These are phyloP conservation scores for Peniophora sp. DNA, from an alignment of 1,284 basidiomycete genomes.

Conservation along the genomic window DNA sequence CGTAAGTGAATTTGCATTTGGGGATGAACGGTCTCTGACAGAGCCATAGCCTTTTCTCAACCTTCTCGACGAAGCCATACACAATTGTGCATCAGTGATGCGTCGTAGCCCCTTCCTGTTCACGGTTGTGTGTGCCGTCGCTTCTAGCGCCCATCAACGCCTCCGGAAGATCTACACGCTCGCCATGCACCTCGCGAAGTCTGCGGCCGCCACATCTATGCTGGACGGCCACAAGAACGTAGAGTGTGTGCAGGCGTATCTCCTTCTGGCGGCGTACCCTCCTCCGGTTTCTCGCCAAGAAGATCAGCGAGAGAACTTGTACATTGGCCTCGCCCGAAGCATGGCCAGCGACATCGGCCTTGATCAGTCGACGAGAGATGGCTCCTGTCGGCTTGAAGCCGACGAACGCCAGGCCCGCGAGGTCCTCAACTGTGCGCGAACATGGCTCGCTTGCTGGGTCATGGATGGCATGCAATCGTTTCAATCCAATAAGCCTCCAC, in stretches of 20 bases:
- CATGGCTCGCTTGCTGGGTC: conserved; percentile 39
- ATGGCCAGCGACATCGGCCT: conserved; percentile 39
- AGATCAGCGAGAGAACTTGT: conserved; percentile 26
- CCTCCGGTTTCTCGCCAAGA: conserved; percentile 24
- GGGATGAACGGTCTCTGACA: not conserved
- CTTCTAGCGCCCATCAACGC: conserved; percentile 26
- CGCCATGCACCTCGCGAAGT: conserved; percentile 29
- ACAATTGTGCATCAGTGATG: conserved; percentile 27
- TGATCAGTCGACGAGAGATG: conserved; percentile 21
- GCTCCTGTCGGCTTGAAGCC: conserved; percentile 20
- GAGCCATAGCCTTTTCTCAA: conserved; percentile 21
- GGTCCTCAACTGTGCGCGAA: conserved; percentile 35
- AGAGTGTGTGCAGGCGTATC: conserved; percentile 27
- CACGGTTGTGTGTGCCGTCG: conserved; percentile 30
- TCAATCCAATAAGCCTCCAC: conserved; percentile 38
- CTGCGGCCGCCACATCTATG: conserved; percentile 24
- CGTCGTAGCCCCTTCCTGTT: conserved; percentile 32
- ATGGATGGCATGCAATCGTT: conserved; percentile 34
- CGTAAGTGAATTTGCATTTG: conserved; percentile 11
- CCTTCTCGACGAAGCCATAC: conserved; percentile 29
- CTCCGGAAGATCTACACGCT: conserved; percentile 27
- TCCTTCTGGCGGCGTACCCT: conserved; percentile 23
- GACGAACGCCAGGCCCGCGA: conserved; percentile 34
- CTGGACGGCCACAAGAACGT: conserved; percentile 28
- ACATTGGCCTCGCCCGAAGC: conserved; percentile 24